Percentiles rank a stretch among this genome's conserved stretches.
Conservation (phyloP, 805 yeast genomes). For the Cyberlindnera misumaiensis region DNA sequence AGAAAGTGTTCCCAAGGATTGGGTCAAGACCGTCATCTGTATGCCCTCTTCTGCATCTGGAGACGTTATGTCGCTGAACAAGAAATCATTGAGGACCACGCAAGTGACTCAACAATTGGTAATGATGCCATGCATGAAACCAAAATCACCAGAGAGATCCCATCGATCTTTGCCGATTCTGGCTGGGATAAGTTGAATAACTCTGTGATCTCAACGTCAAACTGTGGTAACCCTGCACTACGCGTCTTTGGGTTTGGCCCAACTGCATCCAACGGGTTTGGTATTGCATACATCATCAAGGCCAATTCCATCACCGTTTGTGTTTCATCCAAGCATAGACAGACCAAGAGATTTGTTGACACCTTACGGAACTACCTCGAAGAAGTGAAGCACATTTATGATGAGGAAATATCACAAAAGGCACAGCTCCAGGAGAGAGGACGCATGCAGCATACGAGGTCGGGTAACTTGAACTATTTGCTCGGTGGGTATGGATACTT, state of each 20-base stretch:
- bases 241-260: conserved; percentile 90
- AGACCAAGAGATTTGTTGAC: conserved; percentile 69
- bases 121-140: conserved; percentile 5
- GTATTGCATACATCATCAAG: conserved; percentile 87
- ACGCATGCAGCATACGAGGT: conserved; percentile 23
- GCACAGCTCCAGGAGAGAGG: conserved; percentile 19
- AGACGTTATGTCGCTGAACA: conserved; percentile 43
- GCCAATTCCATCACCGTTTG: conserved; percentile 72
- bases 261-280: conserved; percentile 82
- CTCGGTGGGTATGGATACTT: conserved; percentile 88
- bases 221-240: conserved; percentile 89
- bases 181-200: conserved; percentile 87
- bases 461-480: conserved; percentile 32
- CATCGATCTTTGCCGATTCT: conserved; percentile 71
- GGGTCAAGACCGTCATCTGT: conserved; percentile 91
- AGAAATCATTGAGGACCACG: conserved; percentile 24
- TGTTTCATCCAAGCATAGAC: conserved; percentile 82
- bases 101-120: conserved; percentile 18
- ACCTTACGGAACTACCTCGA: conserved; percentile 57
- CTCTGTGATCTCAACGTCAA: conserved; percentile 74
- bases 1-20: conserved; percentile 64
- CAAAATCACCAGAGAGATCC: conserved; percentile 36
- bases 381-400: conserved; percentile 49
- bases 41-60: conserved; percentile 86
- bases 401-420: conserved; percentile 19